A percentile compares a stretch with the other conserved stretches of the same genome.
Conservation (phyloP, 2,329 filamentous ascomycete genomes). For the Sarocladium oryzae region DNA sequence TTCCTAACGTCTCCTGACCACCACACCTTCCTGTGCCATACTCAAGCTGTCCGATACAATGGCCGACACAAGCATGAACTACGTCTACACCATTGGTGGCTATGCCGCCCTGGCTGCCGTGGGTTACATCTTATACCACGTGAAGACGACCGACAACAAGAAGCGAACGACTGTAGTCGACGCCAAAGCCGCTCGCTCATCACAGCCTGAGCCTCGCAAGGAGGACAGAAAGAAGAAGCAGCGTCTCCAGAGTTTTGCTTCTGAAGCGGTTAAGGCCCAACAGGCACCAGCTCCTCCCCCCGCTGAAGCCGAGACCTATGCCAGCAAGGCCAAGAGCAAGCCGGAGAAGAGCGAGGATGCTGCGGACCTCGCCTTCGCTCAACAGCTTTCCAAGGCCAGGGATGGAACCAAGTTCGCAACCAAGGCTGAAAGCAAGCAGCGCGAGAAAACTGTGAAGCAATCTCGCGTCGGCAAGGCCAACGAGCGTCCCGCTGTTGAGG, state of each 20-base stretch:
- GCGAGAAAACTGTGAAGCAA: slow-evolving; percentile 65
- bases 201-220: slow-evolving; percentile 29
- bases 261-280: slow-evolving; percentile 28
- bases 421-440: slow-evolving; percentile 54
- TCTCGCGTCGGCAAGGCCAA: slow-evolving; percentile 50
- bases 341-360: slow-evolving; percentile 29
- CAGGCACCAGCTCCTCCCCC: slow-evolving; percentile 30
- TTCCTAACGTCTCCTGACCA: background rate
- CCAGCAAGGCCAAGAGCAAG: slow-evolving; percentile 6
- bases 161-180: slow-evolving; percentile 21
- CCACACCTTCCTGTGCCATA: background rate
- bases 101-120: slow-evolving; percentile 31
- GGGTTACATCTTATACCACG: slow-evolving; percentile 28
- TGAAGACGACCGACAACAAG: slow-evolving; percentile 28
- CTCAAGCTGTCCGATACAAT: slow-evolving; percentile 17
- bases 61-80: slow-evolving; percentile 26
- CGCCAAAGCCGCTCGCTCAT: slow-evolving; percentile 23
- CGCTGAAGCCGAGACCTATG: slow-evolving; percentile 16
- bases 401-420: slow-evolving; percentile 56
- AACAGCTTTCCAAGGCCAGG: slow-evolving; percentile 64
- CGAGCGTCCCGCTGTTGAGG: slow-evolving; percentile 35
- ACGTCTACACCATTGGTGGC: slow-evolving; percentile 29
- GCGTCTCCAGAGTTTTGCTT: slow-evolving; percentile 34
- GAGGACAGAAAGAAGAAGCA: slow-evolving; percentile 41
- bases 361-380: slow-evolving; percentile 65